Evolutionary conservation across 495 filamentous ascomycete genomes (phyloP).

Genomic region (Tetracladium setigerum): DNA sequence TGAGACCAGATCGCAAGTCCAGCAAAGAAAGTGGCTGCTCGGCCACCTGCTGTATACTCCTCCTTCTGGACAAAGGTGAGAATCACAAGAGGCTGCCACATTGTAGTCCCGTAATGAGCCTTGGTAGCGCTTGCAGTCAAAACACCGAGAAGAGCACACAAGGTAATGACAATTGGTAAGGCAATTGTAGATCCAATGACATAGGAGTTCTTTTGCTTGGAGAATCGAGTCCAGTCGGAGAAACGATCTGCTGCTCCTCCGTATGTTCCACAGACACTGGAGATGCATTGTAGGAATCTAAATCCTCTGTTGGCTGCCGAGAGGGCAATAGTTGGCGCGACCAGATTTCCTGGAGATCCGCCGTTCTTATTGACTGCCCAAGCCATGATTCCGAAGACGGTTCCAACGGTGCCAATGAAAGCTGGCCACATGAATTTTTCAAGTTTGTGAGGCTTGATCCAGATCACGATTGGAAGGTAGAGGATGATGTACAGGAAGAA

Average conservation of each 20-base stretch:
- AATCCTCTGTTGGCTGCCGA: conserved; percentile 14
- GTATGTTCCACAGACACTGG: conserved; percentile 20
- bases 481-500: conserved; percentile 26
- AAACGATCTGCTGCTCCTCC: conserved; percentile 20
- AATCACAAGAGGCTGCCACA: conserved; percentile 32
- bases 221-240: conserved; percentile 25
- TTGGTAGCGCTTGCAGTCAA: conserved; percentile 30
- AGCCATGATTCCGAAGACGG: conserved; percentile 24
- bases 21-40: conserved; percentile 35
- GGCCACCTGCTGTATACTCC: conserved; percentile 18
- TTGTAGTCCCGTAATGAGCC: conserved; percentile 23
- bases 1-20: conserved; percentile 26
- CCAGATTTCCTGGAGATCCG: conserved; percentile 21
- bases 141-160: conserved; percentile 27
- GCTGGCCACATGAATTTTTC: conserved; percentile 22
- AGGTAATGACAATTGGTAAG: conserved; percentile 21
- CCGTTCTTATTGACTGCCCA: conserved; percentile 24
- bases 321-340: conserved; percentile 10
- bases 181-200: conserved; percentile 21
- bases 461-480: conserved; percentile 25
- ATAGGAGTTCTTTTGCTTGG: conserved; percentile 18
- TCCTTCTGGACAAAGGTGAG: conserved; percentile 23
- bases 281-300: conserved; percentile 22
- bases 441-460: conserved; percentile 23
- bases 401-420: conserved; percentile 13